Evolutionary conservation across 495 filamentous ascomycete species (phyloP).

Genomic region (Podospora pseudoanserina): DNA sequence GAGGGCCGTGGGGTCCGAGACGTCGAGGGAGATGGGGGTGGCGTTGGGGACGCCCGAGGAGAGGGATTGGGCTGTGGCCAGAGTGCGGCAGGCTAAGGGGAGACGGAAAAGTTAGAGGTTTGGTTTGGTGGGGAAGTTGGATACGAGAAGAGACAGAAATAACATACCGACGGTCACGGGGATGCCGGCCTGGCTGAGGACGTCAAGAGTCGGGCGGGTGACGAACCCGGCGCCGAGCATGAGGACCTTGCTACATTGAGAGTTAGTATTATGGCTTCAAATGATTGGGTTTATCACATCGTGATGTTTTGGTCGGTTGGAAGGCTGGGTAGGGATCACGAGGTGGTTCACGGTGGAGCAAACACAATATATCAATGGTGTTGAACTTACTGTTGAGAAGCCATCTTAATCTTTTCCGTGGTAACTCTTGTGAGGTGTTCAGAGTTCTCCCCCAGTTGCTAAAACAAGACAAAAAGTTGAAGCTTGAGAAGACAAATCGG

Average conservation of each 20-base stretch:
- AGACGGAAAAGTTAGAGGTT: not conserved
- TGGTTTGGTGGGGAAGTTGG: not conserved
- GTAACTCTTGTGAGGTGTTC: not conserved
- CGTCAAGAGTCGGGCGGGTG: slow-evolving; percentile 72
- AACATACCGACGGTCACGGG: slow-evolving; percentile 77
- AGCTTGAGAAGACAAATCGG: not conserved
- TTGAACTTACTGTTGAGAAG: slow-evolving; percentile 33
- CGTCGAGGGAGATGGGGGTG: slow-evolving; percentile 76
- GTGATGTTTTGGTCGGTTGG: not conserved
- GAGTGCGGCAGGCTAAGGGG: slow-evolving; percentile 74
- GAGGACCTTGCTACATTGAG: slow-evolving; percentile 50
- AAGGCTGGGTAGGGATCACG: not conserved
- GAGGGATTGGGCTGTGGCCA: slow-evolving; percentile 71
- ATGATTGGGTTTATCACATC: not conserved
- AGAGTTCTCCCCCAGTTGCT: slow-evolving; percentile 1
- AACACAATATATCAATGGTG: not conserved
- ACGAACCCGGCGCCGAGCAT: slow-evolving; percentile 79
- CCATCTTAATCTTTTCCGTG: slow-evolving; percentile 21
- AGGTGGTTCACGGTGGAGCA: not conserved
- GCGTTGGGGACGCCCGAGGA: slow-evolving; percentile 66
- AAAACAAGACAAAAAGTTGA: not conserved
- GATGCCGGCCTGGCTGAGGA: slow-evolving; percentile 70
- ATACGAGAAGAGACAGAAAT: slow-evolving; percentile 21
- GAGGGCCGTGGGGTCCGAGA: slow-evolving; percentile 65
- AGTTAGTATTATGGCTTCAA: slow-evolving; percentile 6